Conservation (phyloP, 2,329 filamentous ascomycete species). For the Ophiostoma ulmi region DNA sequence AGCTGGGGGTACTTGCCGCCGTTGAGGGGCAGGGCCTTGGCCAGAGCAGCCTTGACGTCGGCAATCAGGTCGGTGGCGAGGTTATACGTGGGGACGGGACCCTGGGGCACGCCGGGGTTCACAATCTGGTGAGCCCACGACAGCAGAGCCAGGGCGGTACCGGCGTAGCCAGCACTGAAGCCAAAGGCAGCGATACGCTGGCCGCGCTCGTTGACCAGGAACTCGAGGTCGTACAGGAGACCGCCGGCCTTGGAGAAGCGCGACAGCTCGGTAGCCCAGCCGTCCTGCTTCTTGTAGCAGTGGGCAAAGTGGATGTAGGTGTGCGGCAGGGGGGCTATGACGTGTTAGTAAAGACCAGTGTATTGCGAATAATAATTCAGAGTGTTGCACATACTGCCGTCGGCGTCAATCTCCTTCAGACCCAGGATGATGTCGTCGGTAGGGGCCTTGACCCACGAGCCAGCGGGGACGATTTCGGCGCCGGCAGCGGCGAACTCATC, state of each 20-base stretch:
- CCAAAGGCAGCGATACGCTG: slow-evolving; percentile 68
- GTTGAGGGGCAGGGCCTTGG: slow-evolving; percentile 54
- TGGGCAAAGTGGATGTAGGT: slow-evolving; percentile 63
- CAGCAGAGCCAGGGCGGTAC: slow-evolving; percentile 68
- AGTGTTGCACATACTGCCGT: slow-evolving; percentile 39
- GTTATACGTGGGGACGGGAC: slow-evolving; percentile 20
- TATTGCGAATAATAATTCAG: neutral
- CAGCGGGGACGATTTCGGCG: slow-evolving; percentile 59
- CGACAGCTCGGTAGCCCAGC: slow-evolving; percentile 74
- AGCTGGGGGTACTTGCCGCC: slow-evolving; percentile 64
- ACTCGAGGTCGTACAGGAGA: slow-evolving; percentile 80
- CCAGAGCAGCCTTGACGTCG: slow-evolving; percentile 67
- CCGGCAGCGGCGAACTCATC: slow-evolving; percentile 58
- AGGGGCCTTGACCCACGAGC: slow-evolving; percentile 63
- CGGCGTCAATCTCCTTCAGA: slow-evolving; percentile 71
- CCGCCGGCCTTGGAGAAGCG: slow-evolving; percentile 73
- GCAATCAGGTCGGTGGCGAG: slow-evolving; percentile 57
- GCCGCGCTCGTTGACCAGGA: slow-evolving; percentile 64
- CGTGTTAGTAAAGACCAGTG: neutral
- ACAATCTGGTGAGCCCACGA: slow-evolving; percentile 79
- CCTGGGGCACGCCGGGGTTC: slow-evolving; percentile 38
- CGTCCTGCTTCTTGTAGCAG: slow-evolving; percentile 70
- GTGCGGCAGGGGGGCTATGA: slow-evolving; percentile 59
- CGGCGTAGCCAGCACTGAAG: slow-evolving; percentile 71
- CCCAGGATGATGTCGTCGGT: slow-evolving; percentile 67